Evolutionary conservation across 2,329 filamentous ascomycete genomes (phyloP).

Genomic region (Stromatinia cepivora): DNA sequence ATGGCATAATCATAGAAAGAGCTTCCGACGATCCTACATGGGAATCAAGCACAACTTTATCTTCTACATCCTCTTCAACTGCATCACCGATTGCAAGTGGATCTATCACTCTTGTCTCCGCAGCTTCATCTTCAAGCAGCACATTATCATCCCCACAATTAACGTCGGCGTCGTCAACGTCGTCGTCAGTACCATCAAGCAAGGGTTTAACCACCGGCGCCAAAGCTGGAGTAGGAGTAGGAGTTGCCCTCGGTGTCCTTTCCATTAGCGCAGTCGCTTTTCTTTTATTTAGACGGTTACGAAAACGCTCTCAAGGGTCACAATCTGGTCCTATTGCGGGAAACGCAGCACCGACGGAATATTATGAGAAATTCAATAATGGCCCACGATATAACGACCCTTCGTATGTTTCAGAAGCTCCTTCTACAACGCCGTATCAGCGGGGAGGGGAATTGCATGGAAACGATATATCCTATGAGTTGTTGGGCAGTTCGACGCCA

Average conservation of each 20-base stretch:
- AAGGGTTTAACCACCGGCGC: neutral
- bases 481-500: neutral
- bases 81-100: neutral
- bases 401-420: neutral
- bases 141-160: neutral
- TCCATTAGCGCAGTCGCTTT: neutral
- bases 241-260: neutral
- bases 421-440: neutral
- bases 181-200: neutral
- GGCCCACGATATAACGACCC: neutral
- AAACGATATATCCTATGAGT: neutral
- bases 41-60: slow-evolving; percentile 1
- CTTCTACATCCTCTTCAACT: neutral
- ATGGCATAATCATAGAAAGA: slow-evolving; percentile 20
- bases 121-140: neutral
- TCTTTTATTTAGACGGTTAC: neutral
- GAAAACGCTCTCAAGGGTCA: neutral
- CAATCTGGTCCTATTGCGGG: neutral
- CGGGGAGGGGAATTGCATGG: neutral
- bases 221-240: neutral
- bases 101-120: neutral
- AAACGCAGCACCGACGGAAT: neutral
- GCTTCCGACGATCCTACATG: slow-evolving; percentile 8
- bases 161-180: neutral
- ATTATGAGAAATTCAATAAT: neutral